Evolutionary conservation across 2,329 filamentous ascomycete genomes (phyloP).

Genomic region (Phialophora chinensis): DNA sequence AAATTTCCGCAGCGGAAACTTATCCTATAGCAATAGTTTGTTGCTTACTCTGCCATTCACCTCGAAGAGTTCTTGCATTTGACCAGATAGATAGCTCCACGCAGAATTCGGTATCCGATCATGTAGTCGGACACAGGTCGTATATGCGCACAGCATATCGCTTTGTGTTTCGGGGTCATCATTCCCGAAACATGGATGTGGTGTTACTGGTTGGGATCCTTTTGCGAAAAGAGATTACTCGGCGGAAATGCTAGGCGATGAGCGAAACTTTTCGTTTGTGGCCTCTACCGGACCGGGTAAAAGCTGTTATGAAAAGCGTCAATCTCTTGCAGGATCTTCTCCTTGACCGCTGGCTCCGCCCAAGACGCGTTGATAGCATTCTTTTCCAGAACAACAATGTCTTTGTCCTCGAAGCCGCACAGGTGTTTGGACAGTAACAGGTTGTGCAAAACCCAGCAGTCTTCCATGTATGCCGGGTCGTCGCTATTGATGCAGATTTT

Average conservation of each 20-base stretch:
- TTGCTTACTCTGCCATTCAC: not conserved
- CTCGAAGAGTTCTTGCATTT: not conserved
- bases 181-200: not conserved
- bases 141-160: not conserved
- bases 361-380: constrained; percentile 57
- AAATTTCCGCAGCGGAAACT: not conserved
- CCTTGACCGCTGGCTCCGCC: constrained; percentile 51
- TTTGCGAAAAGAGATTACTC: not conserved
- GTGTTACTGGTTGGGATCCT: not conserved
- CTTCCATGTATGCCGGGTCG: constrained; percentile 58
- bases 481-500: constrained; percentile 57
- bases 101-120: not conserved
- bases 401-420: constrained; percentile 49
- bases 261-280: not conserved
- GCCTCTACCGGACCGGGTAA: constrained; percentile 3
- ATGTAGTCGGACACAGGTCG: not conserved
- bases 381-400: constrained; percentile 52
- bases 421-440: constrained; percentile 53
- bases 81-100: not conserved
- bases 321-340: constrained; percentile 22
- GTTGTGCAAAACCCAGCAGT: constrained; percentile 58
- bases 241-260: not conserved
- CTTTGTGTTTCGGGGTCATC: not conserved
- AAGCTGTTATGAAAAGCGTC: constrained; percentile 9
- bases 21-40: not conserved